These are phyloP conservation scores for Fusarium sp. DNA, from an alignment of 2,329 filamentous ascomycete species.

Conservation along the genomic window DNA sequence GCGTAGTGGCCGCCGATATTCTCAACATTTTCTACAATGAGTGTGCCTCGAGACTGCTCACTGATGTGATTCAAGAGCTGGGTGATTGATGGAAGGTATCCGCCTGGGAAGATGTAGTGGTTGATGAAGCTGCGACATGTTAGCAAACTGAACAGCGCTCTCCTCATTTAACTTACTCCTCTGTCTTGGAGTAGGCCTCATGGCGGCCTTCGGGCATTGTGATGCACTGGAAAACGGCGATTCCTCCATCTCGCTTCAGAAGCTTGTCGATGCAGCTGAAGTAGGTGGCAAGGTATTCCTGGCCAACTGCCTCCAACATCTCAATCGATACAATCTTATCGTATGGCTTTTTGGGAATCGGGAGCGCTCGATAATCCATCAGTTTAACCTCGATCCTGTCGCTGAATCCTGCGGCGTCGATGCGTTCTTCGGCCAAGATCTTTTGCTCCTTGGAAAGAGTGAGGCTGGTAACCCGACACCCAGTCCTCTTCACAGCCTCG, in stretches of 20 bases:
- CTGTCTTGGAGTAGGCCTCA: constrained; percentile 72
- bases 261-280: constrained; percentile 73
- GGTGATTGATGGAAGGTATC: constrained; percentile 72
- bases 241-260: constrained; percentile 73
- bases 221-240: constrained; percentile 81
- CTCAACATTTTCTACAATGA: constrained; percentile 75
- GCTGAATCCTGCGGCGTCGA: constrained; percentile 69
- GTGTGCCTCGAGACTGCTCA: constrained; percentile 68
- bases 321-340: constrained; percentile 82
- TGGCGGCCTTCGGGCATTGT: constrained; percentile 80
- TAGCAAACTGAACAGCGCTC: not conserved
- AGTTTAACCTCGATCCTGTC: constrained; percentile 74
- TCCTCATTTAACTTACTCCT: constrained; percentile 63
- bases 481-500: constrained; percentile 72
- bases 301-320: constrained; percentile 81
- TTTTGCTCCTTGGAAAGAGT: constrained; percentile 79
- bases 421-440: constrained; percentile 72
- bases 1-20: constrained; percentile 82
- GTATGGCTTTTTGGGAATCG: constrained; percentile 65
- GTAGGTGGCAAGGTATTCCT: constrained; percentile 75
- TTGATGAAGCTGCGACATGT: constrained; percentile 70
- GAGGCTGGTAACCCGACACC: constrained; percentile 76
- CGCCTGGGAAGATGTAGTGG: constrained; percentile 84
- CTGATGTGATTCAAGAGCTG: constrained; percentile 71
- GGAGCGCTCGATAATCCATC: constrained; percentile 75